phyloP scores from a whole-genome alignment of 2,329 filamentous ascomycete species.

The Apiospora malaysiana region DNA sequence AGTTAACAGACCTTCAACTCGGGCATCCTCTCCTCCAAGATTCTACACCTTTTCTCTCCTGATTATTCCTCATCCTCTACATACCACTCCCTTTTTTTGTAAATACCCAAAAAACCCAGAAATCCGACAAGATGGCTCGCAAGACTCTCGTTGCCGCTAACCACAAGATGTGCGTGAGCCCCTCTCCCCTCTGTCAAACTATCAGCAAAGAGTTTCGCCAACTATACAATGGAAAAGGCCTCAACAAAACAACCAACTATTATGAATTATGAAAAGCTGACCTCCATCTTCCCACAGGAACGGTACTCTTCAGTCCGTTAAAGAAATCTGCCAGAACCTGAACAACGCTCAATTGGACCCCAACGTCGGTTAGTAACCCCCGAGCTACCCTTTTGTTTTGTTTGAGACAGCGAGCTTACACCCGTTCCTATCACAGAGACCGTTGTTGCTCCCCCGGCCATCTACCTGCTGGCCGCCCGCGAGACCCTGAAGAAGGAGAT shows the following conservation, averaged over 20 bases:
- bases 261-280: constrained; percentile 24
- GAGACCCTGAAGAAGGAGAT: constrained; percentile 77
- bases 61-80: constrained; percentile 5
- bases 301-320: constrained; percentile 87
- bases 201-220: constrained; percentile 25
- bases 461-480: constrained; percentile 89
- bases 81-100: constrained; percentile 20
- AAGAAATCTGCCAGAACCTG: constrained; percentile 86
- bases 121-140: constrained; percentile 77
- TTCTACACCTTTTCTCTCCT: not conserved
- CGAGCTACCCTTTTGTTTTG: constrained; percentile 20
- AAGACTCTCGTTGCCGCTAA: constrained; percentile 98
- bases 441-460: constrained; percentile 86
- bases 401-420: not conserved
- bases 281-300: constrained; percentile 67
- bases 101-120: constrained; percentile 26
- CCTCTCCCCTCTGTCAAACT: constrained; percentile 32
- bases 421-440: constrained; percentile 67
- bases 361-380: constrained; percentile 66
- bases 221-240: constrained; percentile 26
- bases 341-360: constrained; percentile 84
- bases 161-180: constrained; percentile 89
- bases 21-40: not conserved
- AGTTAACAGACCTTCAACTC: not conserved
- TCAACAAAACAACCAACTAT: constrained; percentile 19